Percentiles rank a stretch among this genome's conserved stretches.
Conservation (phyloP, 2,329 filamentous ascomycete species). For the Alternaria conjuncta region DNA sequence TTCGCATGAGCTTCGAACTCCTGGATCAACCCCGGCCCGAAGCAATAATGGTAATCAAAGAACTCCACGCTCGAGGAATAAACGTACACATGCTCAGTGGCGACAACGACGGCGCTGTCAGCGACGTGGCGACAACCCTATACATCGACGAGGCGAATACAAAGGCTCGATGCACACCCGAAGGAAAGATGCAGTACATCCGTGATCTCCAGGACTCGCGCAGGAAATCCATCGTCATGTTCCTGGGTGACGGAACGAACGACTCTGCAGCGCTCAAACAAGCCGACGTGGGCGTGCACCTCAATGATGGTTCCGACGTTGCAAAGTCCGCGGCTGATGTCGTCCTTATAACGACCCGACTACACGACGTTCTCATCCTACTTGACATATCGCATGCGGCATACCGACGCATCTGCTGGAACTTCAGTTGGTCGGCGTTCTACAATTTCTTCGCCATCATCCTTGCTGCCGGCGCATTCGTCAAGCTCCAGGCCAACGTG, state of each 20-base stretch:
- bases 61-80: conserved; percentile 58
- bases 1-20: conserved; percentile 60
- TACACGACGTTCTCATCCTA: conserved; percentile 64
- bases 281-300: conserved; percentile 74
- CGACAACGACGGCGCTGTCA: conserved; percentile 59
- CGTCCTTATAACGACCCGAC: conserved; percentile 65
- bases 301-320: conserved; percentile 66
- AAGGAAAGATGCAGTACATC: conserved; percentile 63
- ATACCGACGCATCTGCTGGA: conserved; percentile 60
- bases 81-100: conserved; percentile 63
- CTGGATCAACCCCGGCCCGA: conserved; percentile 57
- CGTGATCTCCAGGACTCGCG: conserved; percentile 31
- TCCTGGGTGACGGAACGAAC: conserved; percentile 81
- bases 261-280: conserved; percentile 75
- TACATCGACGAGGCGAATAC: conserved; percentile 50
- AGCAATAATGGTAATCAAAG: conserved; percentile 58
- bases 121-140: conserved; percentile 52
- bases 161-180: conserved; percentile 57
- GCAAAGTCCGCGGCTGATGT: conserved; percentile 72
- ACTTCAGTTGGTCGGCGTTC: conserved; percentile 72
- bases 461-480: conserved; percentile 64
- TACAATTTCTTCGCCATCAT: conserved; percentile 75
- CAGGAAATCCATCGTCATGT: conserved; percentile 60
- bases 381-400: conserved; percentile 60
- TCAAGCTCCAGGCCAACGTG: conserved; percentile 47